Evolutionary conservation across 2,329 filamentous ascomycete genomes (phyloP), one percentile per base, ranked within the genome.

Genomic region (Hypomyces rosellus): DNA sequence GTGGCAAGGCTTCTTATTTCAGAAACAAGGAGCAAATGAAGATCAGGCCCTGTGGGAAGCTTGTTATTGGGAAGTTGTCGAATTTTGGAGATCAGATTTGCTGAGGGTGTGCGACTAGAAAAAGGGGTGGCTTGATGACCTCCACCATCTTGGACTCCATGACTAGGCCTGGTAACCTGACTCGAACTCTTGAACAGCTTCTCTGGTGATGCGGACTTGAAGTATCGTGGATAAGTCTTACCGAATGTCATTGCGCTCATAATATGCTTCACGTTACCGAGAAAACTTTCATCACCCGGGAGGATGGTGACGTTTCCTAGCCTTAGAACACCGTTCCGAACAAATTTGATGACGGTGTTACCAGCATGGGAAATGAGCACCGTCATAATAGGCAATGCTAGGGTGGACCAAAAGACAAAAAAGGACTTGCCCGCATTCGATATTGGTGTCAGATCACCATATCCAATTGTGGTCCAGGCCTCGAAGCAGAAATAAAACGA

Each of bases 401-500:
- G 77, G 1, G 96, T 66, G 13, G 85, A 88, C 91, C 91, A 96
- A 49, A 95, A 84, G 15, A 96, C 87, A 60, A 95, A 96, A 65
- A 96, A 95, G 0, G 88, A 82, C 49, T 88, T 84, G 1, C 88
- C 89, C 0, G 84, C 77, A 55, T 90, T 91, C 2, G 84, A 88
- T n/a, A 82, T 73, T 0, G 89, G 89, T 1, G 84, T 82, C 6
- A 85, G 67, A 56, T 95, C 89, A 4, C 91, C 90, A 59, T 95
- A 96, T 1, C 91, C 91, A 36, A 96, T 88, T 0, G 91, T 96
- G 2, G 90, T 75, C 18, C 96, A 77, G 3, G 84, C 85, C 38
- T 89, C 82, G 65, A 93, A 96, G 58, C 85, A 84, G 63, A 96
- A 95, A 67, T 96, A 96, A 41, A 96, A 75, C 0, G 83, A 80